These are phyloP conservation scores for Ascochyta clinopodiicola DNA, from an alignment of 2,329 filamentous ascomycete genomes.

Conservation along the genomic window DNA sequence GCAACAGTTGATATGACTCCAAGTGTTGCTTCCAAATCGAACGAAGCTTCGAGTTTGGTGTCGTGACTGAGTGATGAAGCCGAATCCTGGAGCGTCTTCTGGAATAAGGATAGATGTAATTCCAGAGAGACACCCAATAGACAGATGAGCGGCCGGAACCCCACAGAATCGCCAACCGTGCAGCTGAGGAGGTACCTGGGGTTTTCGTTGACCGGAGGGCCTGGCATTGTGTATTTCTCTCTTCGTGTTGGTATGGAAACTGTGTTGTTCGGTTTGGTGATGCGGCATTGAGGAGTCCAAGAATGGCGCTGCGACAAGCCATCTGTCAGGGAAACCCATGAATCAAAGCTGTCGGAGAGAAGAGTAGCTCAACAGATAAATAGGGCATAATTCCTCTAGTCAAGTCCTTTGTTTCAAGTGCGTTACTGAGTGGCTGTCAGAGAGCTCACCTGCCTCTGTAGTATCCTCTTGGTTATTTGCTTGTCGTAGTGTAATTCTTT, in stretches of 20 bases:
- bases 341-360: neutral
- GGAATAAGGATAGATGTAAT: too few relatives aligned
- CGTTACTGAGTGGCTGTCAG: neutral
- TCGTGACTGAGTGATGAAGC: too few relatives aligned
- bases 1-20: neutral
- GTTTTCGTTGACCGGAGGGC: neutral
- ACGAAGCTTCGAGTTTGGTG: neutral
- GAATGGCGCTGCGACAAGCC: neutral
- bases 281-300: neutral
- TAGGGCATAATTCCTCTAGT: too few relatives aligned
- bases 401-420: neutral
- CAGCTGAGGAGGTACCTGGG: neutral
- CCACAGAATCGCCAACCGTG: neutral
- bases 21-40: neutral
- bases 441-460: too few relatives aligned
- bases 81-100: neutral
- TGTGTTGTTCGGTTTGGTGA: neutral
- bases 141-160: neutral
- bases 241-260: neutral
- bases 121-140: too few relatives aligned
- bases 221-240: neutral
- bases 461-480: neutral
- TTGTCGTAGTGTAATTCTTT: neutral
- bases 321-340: neutral
- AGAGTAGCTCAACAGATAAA: neutral